A percentile compares a stretch with the other conserved stretches of the same genome.
Evolutionary conservation across 139 green algal species (phyloP).

Genomic region (Zygnema cylindricum): DNA sequence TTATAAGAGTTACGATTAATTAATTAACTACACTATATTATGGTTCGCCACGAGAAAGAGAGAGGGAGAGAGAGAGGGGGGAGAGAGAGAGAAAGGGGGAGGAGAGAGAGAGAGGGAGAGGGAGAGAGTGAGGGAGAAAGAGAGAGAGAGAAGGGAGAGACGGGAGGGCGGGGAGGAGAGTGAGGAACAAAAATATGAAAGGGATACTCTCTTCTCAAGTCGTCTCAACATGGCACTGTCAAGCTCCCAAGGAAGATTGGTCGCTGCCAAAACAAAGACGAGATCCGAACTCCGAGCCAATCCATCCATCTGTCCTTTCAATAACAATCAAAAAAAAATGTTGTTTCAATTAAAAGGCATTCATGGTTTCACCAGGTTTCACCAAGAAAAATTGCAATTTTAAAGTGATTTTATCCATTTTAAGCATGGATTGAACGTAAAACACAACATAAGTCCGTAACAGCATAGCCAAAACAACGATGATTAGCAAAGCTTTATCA

Average conservation of each 20-base stretch:
- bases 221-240: conserved; percentile 65
- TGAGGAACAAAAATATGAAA: too few relatives aligned
- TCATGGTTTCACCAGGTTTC: too few relatives aligned
- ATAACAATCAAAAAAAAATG: too few relatives aligned
- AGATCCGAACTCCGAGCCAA: conserved; percentile 56
- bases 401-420: too few relatives aligned
- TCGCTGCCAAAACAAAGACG: conserved; percentile 67
- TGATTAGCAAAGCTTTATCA: too few relatives aligned
- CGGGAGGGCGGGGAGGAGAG: not conserved
- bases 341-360: too few relatives aligned
- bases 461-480: too few relatives aligned
- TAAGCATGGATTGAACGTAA: too few relatives aligned
- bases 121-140: not conserved
- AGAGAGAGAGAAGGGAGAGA: not conserved
- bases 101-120: not conserved
- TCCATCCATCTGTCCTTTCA: conserved; percentile 70
- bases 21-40: not conserved
- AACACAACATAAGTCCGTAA: too few relatives aligned
- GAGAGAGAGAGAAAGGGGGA: not conserved
- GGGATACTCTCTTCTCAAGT: conserved; percentile 62
- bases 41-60: not conserved
- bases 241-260: conserved; percentile 69
- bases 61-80: conserved; percentile 58
- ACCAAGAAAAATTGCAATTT: too few relatives aligned
- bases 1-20: too few relatives aligned